Conservation (phyloP, 345 rosid species). For the Gossypium arboreum region DNA sequence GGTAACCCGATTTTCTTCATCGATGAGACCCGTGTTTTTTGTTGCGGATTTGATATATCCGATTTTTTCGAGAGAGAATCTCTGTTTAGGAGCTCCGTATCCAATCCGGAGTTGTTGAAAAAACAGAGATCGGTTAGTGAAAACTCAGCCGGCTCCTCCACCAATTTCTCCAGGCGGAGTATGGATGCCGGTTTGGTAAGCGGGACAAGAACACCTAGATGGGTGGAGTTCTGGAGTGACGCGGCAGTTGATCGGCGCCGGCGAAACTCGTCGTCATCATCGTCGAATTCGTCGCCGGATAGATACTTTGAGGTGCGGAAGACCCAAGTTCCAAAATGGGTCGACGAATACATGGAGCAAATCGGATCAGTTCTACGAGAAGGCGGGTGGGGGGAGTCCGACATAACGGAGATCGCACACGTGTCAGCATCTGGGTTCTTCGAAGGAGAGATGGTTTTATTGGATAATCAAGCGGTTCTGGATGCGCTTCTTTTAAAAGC, state of each 20-base stretch:
- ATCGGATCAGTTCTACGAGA: constrained; percentile 79
- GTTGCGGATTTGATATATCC: constrained; percentile 92
- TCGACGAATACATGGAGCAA: constrained; percentile 56
- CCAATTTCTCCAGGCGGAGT: constrained; percentile 56
- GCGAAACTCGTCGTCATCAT: constrained; percentile 57
- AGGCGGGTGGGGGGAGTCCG: constrained; percentile 95
- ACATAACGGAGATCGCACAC: constrained; percentile 61
- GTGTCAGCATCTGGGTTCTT: constrained; percentile 90
- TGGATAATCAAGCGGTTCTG: constrained; percentile 74
- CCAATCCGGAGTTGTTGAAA: constrained; percentile 40
- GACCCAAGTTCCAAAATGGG: constrained; percentile 77
- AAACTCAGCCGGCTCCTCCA: constrained; percentile 49
- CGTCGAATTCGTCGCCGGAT: constrained; percentile 79
- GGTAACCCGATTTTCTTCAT: constrained; percentile 94
- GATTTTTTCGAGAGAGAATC: constrained; percentile 91
- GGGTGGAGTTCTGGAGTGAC: constrained; percentile 99
- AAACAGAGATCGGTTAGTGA: constrained; percentile 67
- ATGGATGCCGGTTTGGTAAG: constrained; percentile 48
- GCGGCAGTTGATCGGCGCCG: constrained; percentile 72
- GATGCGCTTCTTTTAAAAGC: constrained; percentile 83
- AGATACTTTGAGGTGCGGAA: constrained; percentile 61
- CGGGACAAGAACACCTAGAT: constrained; percentile 61
- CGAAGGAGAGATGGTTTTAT: constrained; percentile 67
- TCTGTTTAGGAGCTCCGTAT: constrained; percentile 45
- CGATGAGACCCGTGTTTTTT: constrained; percentile 87